Conservation (phyloP, 176 grass and related monocot species). For the Ananas comosus region DNA sequence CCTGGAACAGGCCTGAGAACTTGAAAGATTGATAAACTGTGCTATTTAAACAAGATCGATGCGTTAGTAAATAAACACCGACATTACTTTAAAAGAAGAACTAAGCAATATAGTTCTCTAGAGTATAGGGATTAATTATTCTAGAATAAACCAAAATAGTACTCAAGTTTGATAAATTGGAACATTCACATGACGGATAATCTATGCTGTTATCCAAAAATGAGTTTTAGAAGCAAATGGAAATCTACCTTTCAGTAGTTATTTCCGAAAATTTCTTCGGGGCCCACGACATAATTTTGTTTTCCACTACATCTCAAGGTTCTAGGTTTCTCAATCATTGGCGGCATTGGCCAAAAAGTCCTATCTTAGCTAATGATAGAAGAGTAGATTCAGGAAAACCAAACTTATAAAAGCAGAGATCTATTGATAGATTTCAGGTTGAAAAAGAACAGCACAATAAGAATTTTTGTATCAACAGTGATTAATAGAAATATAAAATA, state of each 20-base stretch:
- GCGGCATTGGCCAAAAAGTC: too few relatives aligned
- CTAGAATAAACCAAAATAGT: too few relatives aligned
- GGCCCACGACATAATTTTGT: constrained; percentile 84
- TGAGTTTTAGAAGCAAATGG: neutral
- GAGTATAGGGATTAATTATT: neutral
- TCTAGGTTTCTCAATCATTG: too few relatives aligned
- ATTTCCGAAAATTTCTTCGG: constrained; percentile 76
- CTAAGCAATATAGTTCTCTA: constrained; percentile 9
- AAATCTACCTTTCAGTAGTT: constrained; percentile 68
- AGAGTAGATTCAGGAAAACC: too few relatives aligned
- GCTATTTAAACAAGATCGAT: constrained; percentile 21
- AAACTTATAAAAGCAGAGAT: too few relatives aligned
- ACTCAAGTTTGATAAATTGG: neutral
- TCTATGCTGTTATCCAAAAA: neutral
- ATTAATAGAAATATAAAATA: neutral
- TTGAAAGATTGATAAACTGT: constrained; percentile 91
- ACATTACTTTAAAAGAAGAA: neutral
- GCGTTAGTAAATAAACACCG: constrained; percentile 19
- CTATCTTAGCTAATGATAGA: too few relatives aligned
- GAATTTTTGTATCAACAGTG: too few relatives aligned
- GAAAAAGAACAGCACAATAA: too few relatives aligned
- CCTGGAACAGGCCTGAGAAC: constrained; percentile 93
- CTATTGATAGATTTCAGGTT: too few relatives aligned
- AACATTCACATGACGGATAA: neutral
- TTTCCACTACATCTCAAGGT: constrained; percentile 22